Conservation (phyloP, 129 eudicot genomes). For the Flaveria linearis region DNA sequence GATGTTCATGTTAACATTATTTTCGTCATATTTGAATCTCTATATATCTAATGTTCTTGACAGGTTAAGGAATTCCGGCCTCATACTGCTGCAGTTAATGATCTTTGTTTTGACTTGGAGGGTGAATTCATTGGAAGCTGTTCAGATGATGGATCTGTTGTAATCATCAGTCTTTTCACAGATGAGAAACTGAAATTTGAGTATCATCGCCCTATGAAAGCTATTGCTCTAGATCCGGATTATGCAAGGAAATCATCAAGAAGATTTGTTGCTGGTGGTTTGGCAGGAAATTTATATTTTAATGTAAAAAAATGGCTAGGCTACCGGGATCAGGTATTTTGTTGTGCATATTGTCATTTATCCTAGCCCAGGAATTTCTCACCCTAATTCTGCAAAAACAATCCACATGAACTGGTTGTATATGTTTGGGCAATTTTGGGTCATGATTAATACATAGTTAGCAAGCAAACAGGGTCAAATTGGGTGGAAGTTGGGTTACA, state of each 20-base stretch:
- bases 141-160: constrained; percentile 97
- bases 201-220: constrained; percentile 97
- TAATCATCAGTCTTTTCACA: constrained; percentile 81
- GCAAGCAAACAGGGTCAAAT: neutral
- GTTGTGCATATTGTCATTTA: constrained; percentile 23
- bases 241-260: constrained; percentile 73
- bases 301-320: constrained; percentile 93
- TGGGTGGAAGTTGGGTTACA: neutral
- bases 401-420: neutral
- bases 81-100: constrained; percentile 91
- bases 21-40: neutral
- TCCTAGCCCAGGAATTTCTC: neutral
- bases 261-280: constrained; percentile 96
- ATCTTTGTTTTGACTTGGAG: constrained; percentile 84
- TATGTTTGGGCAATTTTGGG: constrained; percentile 5
- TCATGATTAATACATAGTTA: neutral
- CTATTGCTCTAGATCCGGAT: constrained; percentile 94
- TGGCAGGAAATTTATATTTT: constrained; percentile 82
- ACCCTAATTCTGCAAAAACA: neutral
- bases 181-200: constrained; percentile 86
- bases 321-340: constrained; percentile 84
- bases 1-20: constrained; percentile 3
- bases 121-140: constrained; percentile 96
- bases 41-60: constrained; percentile 25
- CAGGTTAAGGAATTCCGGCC: constrained; percentile 85